phyloP scores from a whole-genome alignment of 2,329 filamentous ascomycete genomes.

The Beauveria medogensis region DNA sequence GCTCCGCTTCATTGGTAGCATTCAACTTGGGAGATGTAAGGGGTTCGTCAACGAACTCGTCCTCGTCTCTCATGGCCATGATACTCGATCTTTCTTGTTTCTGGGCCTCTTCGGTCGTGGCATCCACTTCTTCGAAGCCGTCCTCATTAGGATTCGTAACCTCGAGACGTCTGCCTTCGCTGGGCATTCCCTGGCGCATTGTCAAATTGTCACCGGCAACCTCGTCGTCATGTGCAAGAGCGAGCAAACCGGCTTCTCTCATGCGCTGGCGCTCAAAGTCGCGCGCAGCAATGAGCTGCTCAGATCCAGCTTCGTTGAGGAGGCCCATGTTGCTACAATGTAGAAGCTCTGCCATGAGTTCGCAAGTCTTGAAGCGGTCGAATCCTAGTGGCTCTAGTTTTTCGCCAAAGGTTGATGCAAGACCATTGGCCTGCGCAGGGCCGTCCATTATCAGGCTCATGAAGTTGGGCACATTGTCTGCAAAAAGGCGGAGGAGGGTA shows the following conservation, averaged over 20 bases:
- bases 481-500: conserved; percentile 80
- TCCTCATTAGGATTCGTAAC: conserved; percentile 80
- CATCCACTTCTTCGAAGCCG: conserved; percentile 82
- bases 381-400: conserved; percentile 93
- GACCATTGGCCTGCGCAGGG: conserved; percentile 61
- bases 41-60: conserved; percentile 72
- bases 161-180: conserved; percentile 64
- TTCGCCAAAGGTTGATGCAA: conserved; percentile 82
- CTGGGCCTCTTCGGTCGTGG: conserved; percentile 55
- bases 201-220: conserved; percentile 49
- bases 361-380: conserved; percentile 97
- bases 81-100: conserved; percentile 2
- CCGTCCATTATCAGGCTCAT: conserved; percentile 82
- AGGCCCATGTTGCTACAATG: conserved; percentile 99
- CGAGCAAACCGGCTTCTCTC: conserved; percentile 66
- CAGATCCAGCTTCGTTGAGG: conserved; percentile 83
- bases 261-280: conserved; percentile 76
- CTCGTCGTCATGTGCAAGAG: conserved; percentile 30
- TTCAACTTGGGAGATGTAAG: conserved; percentile 60
- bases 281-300: conserved; percentile 72
- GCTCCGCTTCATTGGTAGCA: conserved; percentile 46
- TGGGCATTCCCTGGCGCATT: conserved; percentile 44
- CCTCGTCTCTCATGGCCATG: conserved; percentile 44
- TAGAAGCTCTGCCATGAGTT: conserved; percentile 93
- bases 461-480: conserved; percentile 84